Evolutionary conservation across 1,284 basidiomycete genomes (phyloP).

Genomic region (Puccinia polysora): DNA sequence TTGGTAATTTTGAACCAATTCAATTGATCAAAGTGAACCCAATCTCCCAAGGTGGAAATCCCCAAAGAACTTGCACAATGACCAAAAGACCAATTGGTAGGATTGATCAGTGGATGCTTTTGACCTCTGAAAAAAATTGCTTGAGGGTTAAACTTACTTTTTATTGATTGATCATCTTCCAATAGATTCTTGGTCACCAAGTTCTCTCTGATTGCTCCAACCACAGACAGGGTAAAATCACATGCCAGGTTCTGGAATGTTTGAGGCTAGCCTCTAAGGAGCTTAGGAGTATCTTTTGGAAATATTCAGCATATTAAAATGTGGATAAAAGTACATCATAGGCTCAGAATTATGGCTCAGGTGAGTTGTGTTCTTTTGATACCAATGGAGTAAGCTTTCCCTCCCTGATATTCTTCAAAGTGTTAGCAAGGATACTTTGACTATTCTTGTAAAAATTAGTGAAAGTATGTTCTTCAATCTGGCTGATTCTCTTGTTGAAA

Average conservation of each 20-base stretch:
- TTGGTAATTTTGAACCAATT: conserved; percentile 17
- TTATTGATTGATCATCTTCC: conserved; percentile 64
- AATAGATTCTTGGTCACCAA: conserved; percentile 78
- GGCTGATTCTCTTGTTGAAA: conserved; percentile 73
- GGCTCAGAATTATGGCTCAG: conserved; percentile 59
- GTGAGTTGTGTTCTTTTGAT: background rate
- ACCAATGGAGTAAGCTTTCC: conserved; percentile 59
- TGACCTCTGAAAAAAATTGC: conserved; percentile 77
- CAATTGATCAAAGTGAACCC: conserved; percentile 26
- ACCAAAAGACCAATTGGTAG: background rate
- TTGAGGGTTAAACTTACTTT: conserved; percentile 84
- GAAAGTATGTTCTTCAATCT: conserved; percentile 70
- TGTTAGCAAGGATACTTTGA: conserved; percentile 58
- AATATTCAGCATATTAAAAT: conserved; percentile 83
- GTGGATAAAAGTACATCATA: conserved; percentile 83
- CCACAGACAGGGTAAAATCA: conserved; percentile 64
- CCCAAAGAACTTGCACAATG: conserved; percentile 27
- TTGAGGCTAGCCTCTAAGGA: conserved; percentile 81
- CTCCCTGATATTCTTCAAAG: conserved; percentile 70
- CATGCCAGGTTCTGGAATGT: conserved; percentile 77
- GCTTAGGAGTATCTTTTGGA: conserved; percentile 69
- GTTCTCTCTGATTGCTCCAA: conserved; percentile 63
- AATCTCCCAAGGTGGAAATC: conserved; percentile 9
- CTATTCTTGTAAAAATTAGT: conserved; percentile 60
- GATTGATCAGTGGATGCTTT: conserved; percentile 6